These are phyloP conservation scores for Echeveria elegans DNA, from an alignment of 164 flowering plant species.

Conservation along the genomic window DNA sequence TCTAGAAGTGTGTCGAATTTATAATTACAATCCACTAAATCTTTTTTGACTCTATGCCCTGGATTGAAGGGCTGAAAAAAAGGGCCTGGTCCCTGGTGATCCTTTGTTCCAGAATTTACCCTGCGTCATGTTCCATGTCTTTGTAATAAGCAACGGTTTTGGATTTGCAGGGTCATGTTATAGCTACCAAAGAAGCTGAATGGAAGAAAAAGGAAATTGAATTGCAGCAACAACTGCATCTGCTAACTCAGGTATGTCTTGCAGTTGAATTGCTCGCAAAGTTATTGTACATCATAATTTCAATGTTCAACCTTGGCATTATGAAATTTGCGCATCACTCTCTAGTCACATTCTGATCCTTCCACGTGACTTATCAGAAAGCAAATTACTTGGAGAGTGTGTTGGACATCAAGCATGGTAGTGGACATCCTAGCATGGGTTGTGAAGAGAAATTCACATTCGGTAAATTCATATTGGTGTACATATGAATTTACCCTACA, in stretches of 20 bases:
- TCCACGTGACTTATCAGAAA: slow-evolving; percentile 21
- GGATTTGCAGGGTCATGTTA: neutral
- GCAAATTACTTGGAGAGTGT: slow-evolving; percentile 30
- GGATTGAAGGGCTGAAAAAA: slow-evolving; percentile 1
- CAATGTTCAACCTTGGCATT: neutral
- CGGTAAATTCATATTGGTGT: slow-evolving; percentile 17
- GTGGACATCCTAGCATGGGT: slow-evolving; percentile 8
- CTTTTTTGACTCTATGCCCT: neutral
- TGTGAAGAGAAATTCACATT: slow-evolving; percentile 9
- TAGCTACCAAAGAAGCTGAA: slow-evolving; percentile 24
- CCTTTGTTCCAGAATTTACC: neutral
- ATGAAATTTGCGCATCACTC: neutral
- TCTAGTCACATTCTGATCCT: neutral
- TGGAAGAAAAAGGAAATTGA: slow-evolving; percentile 24
- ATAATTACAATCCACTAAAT: neutral
- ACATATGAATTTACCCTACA: neutral
- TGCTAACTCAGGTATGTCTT: slow-evolving; percentile 21
- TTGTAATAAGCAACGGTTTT: neutral
- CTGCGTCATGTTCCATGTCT: neutral
- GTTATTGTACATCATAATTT: neutral
- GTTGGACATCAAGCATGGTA: slow-evolving; percentile 15
- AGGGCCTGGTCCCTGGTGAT: neutral
- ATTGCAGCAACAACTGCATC: slow-evolving; percentile 22
- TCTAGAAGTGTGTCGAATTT: neutral
- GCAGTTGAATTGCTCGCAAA: neutral